Conservation (phyloP, 805 yeast genomes). For the Suhomyces kilbournensis region DNA sequence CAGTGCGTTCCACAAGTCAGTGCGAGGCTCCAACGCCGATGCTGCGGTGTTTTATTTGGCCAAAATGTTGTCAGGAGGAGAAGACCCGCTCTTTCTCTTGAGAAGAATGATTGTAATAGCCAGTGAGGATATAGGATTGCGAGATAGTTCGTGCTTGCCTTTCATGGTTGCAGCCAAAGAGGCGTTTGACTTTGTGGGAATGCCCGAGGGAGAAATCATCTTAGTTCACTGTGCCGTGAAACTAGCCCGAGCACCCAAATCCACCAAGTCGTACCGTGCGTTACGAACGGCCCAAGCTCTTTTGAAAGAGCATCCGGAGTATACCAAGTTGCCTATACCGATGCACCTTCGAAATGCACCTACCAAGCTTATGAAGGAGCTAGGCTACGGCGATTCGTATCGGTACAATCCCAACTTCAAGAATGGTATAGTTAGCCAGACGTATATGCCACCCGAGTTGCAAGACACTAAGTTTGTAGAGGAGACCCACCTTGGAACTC, state of each 20-base stretch:
- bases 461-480: conserved; percentile 46
- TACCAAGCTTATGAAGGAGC: conserved; percentile 80
- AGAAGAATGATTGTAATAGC: conserved; percentile 93
- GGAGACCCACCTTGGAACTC: conserved; percentile 54
- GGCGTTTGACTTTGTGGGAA: conserved; percentile 83
- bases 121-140: conserved; percentile 87
- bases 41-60: conserved; percentile 87
- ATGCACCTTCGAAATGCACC: conserved; percentile 93
- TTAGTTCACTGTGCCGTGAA: conserved; percentile 93
- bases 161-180: conserved; percentile 84
- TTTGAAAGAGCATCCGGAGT: conserved; percentile 54
- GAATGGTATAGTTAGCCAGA: conserved; percentile 72
- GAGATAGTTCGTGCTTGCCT: conserved; percentile 81
- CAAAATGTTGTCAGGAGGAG: conserved; percentile 90
- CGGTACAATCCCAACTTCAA: conserved; percentile 82
- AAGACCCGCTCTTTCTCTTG: conserved; percentile 85
- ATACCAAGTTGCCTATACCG: conserved; percentile 66
- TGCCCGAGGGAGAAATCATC: conserved; percentile 90
- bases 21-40: conserved; percentile 86
- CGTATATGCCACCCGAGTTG: conserved; percentile 67
- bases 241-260: conserved; percentile 79
- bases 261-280: conserved; percentile 82
- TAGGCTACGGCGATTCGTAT: conserved; percentile 82
- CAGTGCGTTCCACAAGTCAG: conserved; percentile 90
- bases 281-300: conserved; percentile 63